Base-by-base conservation (phyloP, 2,329 filamentous ascomycete species). In the Macrophomina tecta region DNA sequence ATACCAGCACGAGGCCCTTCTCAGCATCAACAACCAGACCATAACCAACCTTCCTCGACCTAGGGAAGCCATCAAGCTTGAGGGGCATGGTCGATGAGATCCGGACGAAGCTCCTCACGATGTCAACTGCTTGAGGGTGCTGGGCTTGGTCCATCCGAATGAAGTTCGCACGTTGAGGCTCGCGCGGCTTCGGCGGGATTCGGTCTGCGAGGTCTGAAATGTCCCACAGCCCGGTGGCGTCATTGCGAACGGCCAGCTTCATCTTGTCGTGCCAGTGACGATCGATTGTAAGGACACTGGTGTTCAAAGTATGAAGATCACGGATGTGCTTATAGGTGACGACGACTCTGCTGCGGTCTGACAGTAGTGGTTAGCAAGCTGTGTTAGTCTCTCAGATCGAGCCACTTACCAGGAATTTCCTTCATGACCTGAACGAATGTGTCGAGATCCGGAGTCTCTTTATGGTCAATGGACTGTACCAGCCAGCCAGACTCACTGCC, bases 11-110 rank as follows among this genome's bases (percentile, higher is more conserved):
- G 18, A 99, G 85, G 18, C 95, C 95, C 81, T 97, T 94, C 68
- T 96, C 93, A 0, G 96, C 95, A 79, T 99, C 95, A 69, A 99
- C 92, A n/a, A 99, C 94, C 45, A 99, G 83, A 46, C 95, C 95
- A 84, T 97, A 97, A 0, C 95, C 95, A 82, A 93, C 95, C 80
- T 97, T 95, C 58, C 93, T 87, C 71, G 95, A 93, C 78, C 95
- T 92, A 5, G 95, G 96, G 77, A 97, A 99, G n/a, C 95, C 95
- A 77, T 99, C 95, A 9, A 99, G 86, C 83, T 98, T 98, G 69
- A 99, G 83, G 0, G 95, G 95, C 90, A 99, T 94, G 30, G 90
- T 91, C 73, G 94, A 97, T 70, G 92, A 90, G 65, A 99, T 91
- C 46, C 95, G 91, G 32, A 99, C 94, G 76, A 99, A 98, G 76